phyloP scores from a whole-genome alignment of 495 filamentous ascomycete species.

The Mytilinidion resinicola region DNA sequence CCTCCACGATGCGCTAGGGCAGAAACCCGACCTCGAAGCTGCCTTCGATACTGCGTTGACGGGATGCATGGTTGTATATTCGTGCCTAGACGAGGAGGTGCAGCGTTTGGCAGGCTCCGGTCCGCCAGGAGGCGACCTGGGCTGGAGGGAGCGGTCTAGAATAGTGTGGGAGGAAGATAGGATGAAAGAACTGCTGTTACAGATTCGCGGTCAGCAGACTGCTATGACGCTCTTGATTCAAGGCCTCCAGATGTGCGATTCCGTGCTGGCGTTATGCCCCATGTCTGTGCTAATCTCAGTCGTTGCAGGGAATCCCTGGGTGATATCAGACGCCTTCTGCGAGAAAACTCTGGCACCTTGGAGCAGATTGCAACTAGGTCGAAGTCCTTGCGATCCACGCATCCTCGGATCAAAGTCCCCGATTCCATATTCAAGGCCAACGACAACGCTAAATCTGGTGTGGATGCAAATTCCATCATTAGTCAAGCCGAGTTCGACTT shows the following conservation, averaged over 20 bases:
- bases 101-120: slow-evolving; percentile 1
- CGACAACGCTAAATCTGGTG: background rate
- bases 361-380: slow-evolving; percentile 8
- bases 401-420: slow-evolving; percentile 14
- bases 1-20: slow-evolving; percentile 7
- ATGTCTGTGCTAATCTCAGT: background rate
- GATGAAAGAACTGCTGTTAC: slow-evolving; percentile 23
- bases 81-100: slow-evolving; percentile 13
- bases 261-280: background rate
- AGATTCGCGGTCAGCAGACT: slow-evolving; percentile 20
- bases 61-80: slow-evolving; percentile 10
- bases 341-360: slow-evolving; percentile 9
- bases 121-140: background rate
- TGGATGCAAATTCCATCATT: slow-evolving; percentile 6
- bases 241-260: slow-evolving; percentile 15
- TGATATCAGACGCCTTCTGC: slow-evolving; percentile 12
- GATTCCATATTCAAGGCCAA: slow-evolving; percentile 9
- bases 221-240: slow-evolving; percentile 17
- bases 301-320: slow-evolving; percentile 12
- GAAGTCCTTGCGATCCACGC: background rate
- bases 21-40: slow-evolving; percentile 7
- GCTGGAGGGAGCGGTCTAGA: slow-evolving; percentile 3
- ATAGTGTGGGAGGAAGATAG: slow-evolving; percentile 19
- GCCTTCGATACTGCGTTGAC: slow-evolving; percentile 11
- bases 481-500: slow-evolving; percentile 15